These are phyloP conservation scores for Trametes villosa DNA, from an alignment of 768 basidiomycete species.

Conservation along the genomic window DNA sequence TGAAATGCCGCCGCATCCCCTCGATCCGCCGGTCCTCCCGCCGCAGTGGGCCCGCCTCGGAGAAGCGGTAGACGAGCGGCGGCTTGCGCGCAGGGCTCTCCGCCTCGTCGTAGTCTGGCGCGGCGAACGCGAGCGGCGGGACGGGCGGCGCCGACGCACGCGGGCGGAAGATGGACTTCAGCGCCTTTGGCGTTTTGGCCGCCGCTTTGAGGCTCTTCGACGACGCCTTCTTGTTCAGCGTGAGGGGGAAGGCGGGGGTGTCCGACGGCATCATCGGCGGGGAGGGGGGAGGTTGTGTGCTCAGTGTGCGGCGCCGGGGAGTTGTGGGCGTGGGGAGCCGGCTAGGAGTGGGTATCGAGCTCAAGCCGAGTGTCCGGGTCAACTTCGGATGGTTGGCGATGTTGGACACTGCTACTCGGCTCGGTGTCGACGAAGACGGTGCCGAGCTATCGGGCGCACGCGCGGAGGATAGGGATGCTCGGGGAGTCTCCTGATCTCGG, in stretches of 20 bases:
- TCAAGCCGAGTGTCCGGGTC: constrained; percentile 14
- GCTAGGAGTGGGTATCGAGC: background rate
- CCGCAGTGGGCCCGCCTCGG: constrained; percentile 1
- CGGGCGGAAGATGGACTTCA: constrained; percentile 18
- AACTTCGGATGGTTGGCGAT: constrained; percentile 17
- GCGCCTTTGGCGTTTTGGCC: background rate
- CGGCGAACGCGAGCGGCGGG: constrained; percentile 1
- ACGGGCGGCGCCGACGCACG: background rate
- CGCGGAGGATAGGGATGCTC: background rate
- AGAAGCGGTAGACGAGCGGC: constrained; percentile 10
- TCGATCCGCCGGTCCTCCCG: constrained; percentile 6
- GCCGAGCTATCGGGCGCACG: background rate
- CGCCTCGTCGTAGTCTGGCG: background rate
- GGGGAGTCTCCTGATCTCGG: background rate
- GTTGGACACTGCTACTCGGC: constrained; percentile 1
- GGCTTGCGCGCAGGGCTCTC: constrained; percentile 9
- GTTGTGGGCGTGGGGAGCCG: background rate
- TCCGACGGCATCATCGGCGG: no score
- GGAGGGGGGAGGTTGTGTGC: background rate
- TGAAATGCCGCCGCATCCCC: constrained; percentile 1
- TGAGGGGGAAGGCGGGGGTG: background rate
- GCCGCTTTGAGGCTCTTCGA: constrained; percentile 8
- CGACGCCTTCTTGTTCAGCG: constrained; percentile 4
- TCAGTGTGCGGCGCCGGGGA: background rate
- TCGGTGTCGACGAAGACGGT: background rate